Conservation (phyloP, 2,329 filamentous ascomycete genomes). For the Zymoseptoria brevis region DNA sequence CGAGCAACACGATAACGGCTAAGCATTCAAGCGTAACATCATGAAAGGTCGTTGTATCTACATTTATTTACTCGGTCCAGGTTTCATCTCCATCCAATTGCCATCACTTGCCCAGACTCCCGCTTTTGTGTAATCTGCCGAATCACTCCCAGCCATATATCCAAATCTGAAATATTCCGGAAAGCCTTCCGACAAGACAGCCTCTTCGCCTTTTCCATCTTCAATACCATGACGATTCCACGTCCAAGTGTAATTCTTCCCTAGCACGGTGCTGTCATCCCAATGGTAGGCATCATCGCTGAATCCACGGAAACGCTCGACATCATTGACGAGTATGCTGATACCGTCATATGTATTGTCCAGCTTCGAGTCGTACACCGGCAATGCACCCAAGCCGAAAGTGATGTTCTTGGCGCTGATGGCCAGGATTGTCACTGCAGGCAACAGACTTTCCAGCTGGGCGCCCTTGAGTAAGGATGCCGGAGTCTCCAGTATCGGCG, state of each 20-base stretch:
- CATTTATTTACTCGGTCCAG: conserved; percentile 42
- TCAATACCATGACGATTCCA: conserved; percentile 25
- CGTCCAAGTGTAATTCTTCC: conserved; percentile 26
- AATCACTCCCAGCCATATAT: conserved; percentile 57
- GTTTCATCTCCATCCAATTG: conserved; percentile 57
- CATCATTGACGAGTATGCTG: conserved; percentile 75
- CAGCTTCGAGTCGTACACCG: conserved; percentile 33
- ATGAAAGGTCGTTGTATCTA: neutral
- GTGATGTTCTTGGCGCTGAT: conserved; percentile 51
- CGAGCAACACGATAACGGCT: neutral
- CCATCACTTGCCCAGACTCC: conserved; percentile 60
- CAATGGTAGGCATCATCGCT: conserved; percentile 47
- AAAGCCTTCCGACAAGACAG: conserved; percentile 31
- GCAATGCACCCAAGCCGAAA: conserved; percentile 48
- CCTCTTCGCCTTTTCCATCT: neutral
- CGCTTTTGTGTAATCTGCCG: conserved; percentile 67
- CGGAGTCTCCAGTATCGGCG: conserved; percentile 76
- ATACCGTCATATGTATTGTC: conserved; percentile 59
- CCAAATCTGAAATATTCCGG: conserved; percentile 74
- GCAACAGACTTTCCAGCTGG: conserved; percentile 53
- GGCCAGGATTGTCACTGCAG: conserved; percentile 37
- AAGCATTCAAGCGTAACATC: neutral
- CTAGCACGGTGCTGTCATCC: conserved; percentile 26
- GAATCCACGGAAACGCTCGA: conserved; percentile 69
- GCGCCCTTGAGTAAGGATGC: conserved; percentile 54